Evolutionary conservation across 352 stramenopile species (phyloP).

Genomic region (Phytophthora capsici): DNA sequence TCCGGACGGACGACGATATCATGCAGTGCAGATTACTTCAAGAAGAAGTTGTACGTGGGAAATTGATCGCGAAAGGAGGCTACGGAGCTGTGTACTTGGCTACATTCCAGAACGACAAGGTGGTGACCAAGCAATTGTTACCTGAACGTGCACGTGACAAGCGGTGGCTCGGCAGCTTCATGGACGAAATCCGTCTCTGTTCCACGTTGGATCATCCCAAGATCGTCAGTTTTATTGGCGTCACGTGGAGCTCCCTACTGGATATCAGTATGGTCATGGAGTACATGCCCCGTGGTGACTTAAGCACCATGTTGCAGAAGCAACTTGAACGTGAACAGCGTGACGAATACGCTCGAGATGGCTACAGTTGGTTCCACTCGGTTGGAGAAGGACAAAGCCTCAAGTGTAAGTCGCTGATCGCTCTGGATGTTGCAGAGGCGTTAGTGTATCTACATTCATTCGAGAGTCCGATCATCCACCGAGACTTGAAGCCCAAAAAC

Average conservation of each 20-base stretch:
- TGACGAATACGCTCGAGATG: conserved; percentile 32
- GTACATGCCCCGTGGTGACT: conserved; percentile 52
- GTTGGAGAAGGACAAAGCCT: conserved; percentile 23
- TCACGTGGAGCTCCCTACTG: conserved; percentile 60
- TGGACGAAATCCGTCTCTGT: conserved; percentile 53
- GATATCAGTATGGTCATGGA: conserved; percentile 63
- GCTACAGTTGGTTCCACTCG: conserved; percentile 48
- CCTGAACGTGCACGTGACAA: conserved; percentile 41
- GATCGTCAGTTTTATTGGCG: conserved; percentile 56
- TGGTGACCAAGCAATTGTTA: conserved; percentile 61
- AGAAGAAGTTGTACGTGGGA: conserved; percentile 51
- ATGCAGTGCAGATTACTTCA: conserved; percentile 55
- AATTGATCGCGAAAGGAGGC: conserved; percentile 56
- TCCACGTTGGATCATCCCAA: conserved; percentile 51
- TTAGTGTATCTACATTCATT: conserved; percentile 58
- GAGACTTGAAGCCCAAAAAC: conserved; percentile 64
- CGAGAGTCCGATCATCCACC: conserved; percentile 58
- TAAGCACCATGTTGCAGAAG: conserved; percentile 46
- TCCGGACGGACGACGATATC: conserved; percentile 69
- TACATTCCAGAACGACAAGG: conserved; percentile 42
- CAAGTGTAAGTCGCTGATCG: conserved; percentile 48
- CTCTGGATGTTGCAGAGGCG: conserved; percentile 48
- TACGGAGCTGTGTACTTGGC: conserved; percentile 71
- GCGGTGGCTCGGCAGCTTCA: conserved; percentile 41
- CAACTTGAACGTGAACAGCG: conserved; percentile 35